A percentile compares a stretch with the other conserved stretches of the same genome.
phyloP scores from a whole-genome alignment of 441 rosid genomes.

The Breynia disticha region DNA sequence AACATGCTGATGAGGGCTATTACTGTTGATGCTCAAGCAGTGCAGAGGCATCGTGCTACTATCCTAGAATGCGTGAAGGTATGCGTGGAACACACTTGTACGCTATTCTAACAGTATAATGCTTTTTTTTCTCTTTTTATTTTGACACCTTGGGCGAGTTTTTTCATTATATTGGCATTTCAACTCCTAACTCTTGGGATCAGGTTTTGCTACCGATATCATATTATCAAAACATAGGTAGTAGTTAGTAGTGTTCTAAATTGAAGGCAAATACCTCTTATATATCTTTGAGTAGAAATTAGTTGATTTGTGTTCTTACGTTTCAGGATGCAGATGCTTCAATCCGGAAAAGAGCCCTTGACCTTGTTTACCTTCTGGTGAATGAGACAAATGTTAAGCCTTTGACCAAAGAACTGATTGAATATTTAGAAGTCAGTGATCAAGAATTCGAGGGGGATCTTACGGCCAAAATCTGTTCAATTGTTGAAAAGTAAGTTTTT shows the following conservation, averaged over 20 bases:
- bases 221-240: no score
- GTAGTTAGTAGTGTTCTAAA: no score
- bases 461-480: slow-evolving; percentile 91
- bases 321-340: slow-evolving; percentile 99
- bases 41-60: slow-evolving; percentile 95
- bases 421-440: slow-evolving; percentile 91
- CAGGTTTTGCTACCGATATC: no score
- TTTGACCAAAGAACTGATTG: slow-evolving; percentile 82
- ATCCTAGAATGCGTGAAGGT: slow-evolving; percentile 99
- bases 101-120: no score
- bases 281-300: background rate
- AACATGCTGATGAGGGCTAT: slow-evolving; percentile 99
- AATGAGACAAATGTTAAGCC: slow-evolving; percentile 91
- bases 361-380: slow-evolving; percentile 76
- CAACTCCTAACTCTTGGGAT: no score
- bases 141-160: background rate
- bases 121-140: no score
- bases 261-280: no score
- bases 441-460: slow-evolving; percentile 95
- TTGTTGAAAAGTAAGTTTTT: slow-evolving; percentile 84
- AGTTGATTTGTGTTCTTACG: slow-evolving; percentile 23
- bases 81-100: slow-evolving; percentile 8
- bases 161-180: no score
- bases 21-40: slow-evolving; percentile 88
- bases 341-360: slow-evolving; percentile 94